Percentiles rank a stretch among this genome's conserved stretches.
phyloP scores from a whole-genome alignment of 2,329 filamentous ascomycete species.

The Myriosclerotinia duriaeana region DNA sequence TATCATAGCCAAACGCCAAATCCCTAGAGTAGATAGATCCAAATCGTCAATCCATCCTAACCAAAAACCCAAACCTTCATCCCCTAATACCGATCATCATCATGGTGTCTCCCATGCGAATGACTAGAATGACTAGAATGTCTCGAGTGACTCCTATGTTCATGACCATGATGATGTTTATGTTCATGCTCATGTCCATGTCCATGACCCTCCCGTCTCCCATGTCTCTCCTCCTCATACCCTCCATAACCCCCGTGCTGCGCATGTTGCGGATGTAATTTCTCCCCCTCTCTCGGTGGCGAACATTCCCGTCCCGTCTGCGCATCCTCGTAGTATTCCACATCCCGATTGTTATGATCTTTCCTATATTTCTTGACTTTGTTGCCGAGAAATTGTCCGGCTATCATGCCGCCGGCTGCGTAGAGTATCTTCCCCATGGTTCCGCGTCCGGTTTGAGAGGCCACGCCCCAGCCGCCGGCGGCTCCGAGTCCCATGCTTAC shows the following conservation, averaged over 20 bases:
- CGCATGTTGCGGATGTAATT: neutral
- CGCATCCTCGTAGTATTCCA: constrained; percentile 16
- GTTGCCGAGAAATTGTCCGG: constrained; percentile 15
- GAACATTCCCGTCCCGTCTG: constrained; percentile 12
- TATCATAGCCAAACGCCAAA: constrained; percentile 1
- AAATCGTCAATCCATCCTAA: neutral
- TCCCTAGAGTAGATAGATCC: neutral
- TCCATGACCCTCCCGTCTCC: neutral
- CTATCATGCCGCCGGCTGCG: constrained; percentile 7
- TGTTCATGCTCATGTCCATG: neutral
- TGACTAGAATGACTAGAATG: constrained; percentile 1
- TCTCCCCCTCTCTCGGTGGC: constrained; percentile 4
- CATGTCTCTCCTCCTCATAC: constrained; percentile 17
- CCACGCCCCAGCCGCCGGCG: constrained; percentile 9
- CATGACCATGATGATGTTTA: neutral
- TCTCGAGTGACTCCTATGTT: constrained; percentile 15
- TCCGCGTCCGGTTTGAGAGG: constrained; percentile 3
- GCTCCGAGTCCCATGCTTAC: constrained; percentile 21
- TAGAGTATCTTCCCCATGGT: constrained; percentile 9
- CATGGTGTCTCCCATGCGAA: constrained; percentile 7
- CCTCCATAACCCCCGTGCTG: constrained; percentile 1
- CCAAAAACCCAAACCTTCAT: no score
- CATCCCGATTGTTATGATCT: constrained; percentile 16
- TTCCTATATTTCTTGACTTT: constrained; percentile 15
- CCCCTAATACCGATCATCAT: constrained; percentile 15